A percentile compares a stretch with the other conserved stretches of the same genome.
phyloP scores from a whole-genome alignment of 495 filamentous ascomycete genomes.

The Annulohypoxylon bovei region DNA sequence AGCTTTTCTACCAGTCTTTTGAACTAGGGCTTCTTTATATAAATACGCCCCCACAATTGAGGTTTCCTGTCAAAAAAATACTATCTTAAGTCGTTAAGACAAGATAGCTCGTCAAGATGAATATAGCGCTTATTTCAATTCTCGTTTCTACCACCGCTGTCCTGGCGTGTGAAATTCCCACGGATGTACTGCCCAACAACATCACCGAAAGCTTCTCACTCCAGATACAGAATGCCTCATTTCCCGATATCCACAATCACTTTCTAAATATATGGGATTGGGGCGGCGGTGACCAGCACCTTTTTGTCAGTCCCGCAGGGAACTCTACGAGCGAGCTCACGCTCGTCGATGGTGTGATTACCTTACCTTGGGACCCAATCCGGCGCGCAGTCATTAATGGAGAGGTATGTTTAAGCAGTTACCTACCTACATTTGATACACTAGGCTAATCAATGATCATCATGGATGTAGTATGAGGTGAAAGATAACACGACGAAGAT shows the following conservation, averaged over 20 bases:
- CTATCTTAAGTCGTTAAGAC: background rate
- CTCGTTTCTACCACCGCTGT: conserved; percentile 42
- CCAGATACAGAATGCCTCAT: conserved; percentile 60
- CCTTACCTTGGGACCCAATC: conserved; percentile 45
- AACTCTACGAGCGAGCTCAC: conserved; percentile 56
- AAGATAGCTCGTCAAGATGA: conserved; percentile 18
- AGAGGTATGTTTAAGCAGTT: conserved; percentile 52
- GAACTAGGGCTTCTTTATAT: background rate
- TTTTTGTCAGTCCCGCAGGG: conserved; percentile 60
- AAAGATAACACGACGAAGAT: conserved; percentile 65
- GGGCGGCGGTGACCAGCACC: conserved; percentile 61
- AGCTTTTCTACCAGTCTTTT: background rate
- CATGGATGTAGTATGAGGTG: conserved; percentile 53
- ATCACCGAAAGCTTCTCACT: conserved; percentile 57
- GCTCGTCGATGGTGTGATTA: conserved; percentile 58
- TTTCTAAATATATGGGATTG: conserved; percentile 61
- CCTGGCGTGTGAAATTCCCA: conserved; percentile 55
- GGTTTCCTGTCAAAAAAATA: background rate
- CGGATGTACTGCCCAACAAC: conserved; percentile 48
- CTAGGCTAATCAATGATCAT: background rate
- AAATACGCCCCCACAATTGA: background rate
- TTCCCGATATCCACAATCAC: conserved; percentile 59
- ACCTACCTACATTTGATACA: background rate
- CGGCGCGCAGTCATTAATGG: conserved; percentile 58
- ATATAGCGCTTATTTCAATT: conserved; percentile 2